phyloP scores from a whole-genome alignment of 495 filamentous ascomycete species.

The Cercophora sp. region DNA sequence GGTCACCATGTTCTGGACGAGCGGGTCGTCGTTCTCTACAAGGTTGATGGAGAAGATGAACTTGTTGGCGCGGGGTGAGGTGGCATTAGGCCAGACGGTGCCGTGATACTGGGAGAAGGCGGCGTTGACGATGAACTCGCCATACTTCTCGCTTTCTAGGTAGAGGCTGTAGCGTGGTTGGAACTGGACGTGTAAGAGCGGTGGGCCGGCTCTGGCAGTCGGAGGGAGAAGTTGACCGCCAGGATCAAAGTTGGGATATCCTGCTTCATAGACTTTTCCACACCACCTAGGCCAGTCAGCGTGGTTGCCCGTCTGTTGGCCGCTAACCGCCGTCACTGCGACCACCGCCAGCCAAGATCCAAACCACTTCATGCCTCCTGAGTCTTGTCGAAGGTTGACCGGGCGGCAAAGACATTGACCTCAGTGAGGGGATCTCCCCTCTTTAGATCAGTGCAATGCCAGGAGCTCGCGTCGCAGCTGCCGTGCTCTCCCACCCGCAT shows the following conservation, averaged over 20 bases:
- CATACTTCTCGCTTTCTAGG: conserved; percentile 47
- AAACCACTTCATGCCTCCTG: conserved; percentile 10
- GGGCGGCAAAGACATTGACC: not conserved
- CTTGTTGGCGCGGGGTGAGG: conserved; percentile 18
- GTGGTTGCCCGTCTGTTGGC: conserved; percentile 37
- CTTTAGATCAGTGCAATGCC: too few species aligned
- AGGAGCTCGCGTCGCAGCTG: too few species aligned
- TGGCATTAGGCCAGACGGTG: conserved; percentile 34
- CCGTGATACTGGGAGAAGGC: conserved; percentile 50
- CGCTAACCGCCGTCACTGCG: not conserved
- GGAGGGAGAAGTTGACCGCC: conserved; percentile 55
- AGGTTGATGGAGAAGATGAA: conserved; percentile 38
- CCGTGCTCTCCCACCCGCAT: too few species aligned
- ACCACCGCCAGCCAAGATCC: conserved; percentile 9
- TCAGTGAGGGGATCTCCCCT: too few species aligned
- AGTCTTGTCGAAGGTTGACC: not conserved
- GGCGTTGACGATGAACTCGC: conserved; percentile 59
- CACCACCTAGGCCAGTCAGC: conserved; percentile 53
- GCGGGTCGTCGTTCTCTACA: conserved; percentile 23
- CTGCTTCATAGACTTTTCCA: conserved; percentile 54
- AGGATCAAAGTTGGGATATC: conserved; percentile 54
- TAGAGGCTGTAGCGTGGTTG: conserved; percentile 60
- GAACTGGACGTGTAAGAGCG: conserved; percentile 54
- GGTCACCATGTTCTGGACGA: conserved; percentile 35
- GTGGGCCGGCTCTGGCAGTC: conserved; percentile 29